Conservation (phyloP, 306 rosid species). For the Glycine tomentella region DNA sequence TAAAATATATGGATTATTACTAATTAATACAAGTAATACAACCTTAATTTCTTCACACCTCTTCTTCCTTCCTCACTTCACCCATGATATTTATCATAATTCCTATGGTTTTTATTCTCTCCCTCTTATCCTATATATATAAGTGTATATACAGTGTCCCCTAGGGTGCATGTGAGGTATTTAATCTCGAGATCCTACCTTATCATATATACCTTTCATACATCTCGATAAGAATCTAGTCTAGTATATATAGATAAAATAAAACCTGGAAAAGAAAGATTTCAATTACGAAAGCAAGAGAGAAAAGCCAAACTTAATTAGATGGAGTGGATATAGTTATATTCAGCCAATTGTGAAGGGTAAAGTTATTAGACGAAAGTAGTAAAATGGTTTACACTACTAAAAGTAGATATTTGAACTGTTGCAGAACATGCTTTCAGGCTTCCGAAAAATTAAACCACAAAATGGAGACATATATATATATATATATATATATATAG, state of each 20-base stretch:
- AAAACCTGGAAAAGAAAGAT: conserved; percentile 29
- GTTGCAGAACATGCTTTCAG: conserved; percentile 47
- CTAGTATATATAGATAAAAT: conserved; percentile 31
- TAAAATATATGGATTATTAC: too few relatives aligned
- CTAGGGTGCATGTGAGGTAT: background rate
- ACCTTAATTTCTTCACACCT: background rate
- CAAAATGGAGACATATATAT: conserved; percentile 18
- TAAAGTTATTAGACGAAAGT: conserved; percentile 17
- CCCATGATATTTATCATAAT: background rate
- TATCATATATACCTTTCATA: conserved; percentile 34
- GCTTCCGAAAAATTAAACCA: conserved; percentile 30
- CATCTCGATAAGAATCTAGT: conserved; percentile 45
- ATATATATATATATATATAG: too few relatives aligned
- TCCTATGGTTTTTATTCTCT: too few relatives aligned
- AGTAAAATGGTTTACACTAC: conserved; percentile 27
- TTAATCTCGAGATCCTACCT: conserved; percentile 41
- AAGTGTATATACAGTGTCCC: background rate
- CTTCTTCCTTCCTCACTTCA: background rate
- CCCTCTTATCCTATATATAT: too few relatives aligned
- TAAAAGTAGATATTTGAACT: conserved; percentile 48
- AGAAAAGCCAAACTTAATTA: background rate
- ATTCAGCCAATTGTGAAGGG: too few relatives aligned
- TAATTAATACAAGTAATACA: too few relatives aligned
- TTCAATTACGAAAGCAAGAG: conserved; percentile 6
- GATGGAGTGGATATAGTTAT: too few relatives aligned